Conservation (phyloP, 2,329 filamentous ascomycete genomes). For the Xylaria sp. region DNA sequence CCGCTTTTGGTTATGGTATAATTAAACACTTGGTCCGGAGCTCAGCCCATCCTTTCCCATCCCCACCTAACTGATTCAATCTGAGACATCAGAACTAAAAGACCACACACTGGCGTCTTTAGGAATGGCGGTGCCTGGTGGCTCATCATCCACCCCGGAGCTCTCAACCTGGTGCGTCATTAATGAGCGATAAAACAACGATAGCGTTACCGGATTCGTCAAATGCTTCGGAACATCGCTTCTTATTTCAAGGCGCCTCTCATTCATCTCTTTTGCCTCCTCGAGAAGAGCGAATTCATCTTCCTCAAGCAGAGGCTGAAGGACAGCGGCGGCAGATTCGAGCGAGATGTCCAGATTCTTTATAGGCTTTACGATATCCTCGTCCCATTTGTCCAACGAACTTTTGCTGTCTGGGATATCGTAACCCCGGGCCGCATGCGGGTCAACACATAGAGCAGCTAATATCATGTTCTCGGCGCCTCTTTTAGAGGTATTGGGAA, state of each 20-base stretch:
- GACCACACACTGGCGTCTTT: no score
- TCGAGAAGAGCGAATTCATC: background rate
- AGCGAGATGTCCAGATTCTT: constrained; percentile 11
- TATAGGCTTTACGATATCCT: background rate
- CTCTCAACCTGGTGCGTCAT: no score
- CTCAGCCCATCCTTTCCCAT: background rate
- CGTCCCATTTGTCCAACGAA: background rate
- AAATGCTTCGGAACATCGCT: background rate
- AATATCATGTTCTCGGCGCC: constrained; percentile 22
- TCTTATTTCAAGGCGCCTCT: background rate
- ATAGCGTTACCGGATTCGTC: no score
- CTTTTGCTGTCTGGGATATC: background rate
- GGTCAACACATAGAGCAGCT: constrained; percentile 2
- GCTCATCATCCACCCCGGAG: no score
- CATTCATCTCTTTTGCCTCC: background rate
- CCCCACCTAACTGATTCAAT: no score
- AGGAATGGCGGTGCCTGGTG: no score
- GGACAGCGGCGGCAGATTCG: background rate
- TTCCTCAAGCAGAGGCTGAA: background rate
- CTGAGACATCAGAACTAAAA: no score
- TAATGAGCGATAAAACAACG: no score
- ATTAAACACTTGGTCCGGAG: no score
- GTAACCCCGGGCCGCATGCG: background rate
- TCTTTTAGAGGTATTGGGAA: background rate
- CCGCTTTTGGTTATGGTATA: background rate